These are phyloP conservation scores for Kazachstania sp. DNA, from an alignment of 1,139 yeast species.

Conservation along the genomic window DNA sequence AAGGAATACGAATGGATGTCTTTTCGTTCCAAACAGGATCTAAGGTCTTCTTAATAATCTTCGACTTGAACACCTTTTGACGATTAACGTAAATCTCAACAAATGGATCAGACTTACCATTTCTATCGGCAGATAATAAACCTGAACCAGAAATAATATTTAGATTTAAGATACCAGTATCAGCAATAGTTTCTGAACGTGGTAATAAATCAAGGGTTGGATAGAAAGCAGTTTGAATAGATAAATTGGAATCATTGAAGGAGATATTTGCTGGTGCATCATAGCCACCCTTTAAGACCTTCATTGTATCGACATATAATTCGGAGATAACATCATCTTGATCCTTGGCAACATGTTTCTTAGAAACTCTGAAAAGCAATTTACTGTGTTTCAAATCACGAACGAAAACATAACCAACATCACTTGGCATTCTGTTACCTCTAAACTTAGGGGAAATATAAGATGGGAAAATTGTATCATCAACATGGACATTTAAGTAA, in stretches of 20 bases:
- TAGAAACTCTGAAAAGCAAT: conserved; percentile 47
- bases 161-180: conserved; percentile 54
- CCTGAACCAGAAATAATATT: conserved; percentile 48
- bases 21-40: conserved; percentile 64
- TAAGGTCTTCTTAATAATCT: conserved; percentile 54
- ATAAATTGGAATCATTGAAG: conserved; percentile 38
- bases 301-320: conserved; percentile 42
- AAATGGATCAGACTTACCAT: conserved; percentile 72
- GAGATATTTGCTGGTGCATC: conserved; percentile 40
- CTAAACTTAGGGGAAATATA: conserved; percentile 42
- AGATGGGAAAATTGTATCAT: conserved; percentile 54
- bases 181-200: conserved; percentile 52
- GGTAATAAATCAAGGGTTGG: conserved; percentile 51
- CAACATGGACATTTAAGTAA: conserved; percentile 52
- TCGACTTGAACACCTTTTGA: conserved; percentile 46
- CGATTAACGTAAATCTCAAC: conserved; percentile 47
- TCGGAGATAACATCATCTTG: conserved; percentile 45
- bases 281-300: conserved; percentile 43
- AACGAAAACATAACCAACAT: conserved; percentile 51
- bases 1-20: conserved; percentile 48
- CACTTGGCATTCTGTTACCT: conserved; percentile 27
- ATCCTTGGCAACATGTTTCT: conserved; percentile 40
- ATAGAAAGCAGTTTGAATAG: conserved; percentile 47
- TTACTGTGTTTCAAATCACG: conserved; percentile 61
- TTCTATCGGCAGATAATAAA: conserved; percentile 52